Percentiles rank a stretch among this genome's conserved stretches.
These are phyloP conservation scores for Astragalus glycyphyllos DNA, from an alignment of 306 rosid genomes.

Conservation along the genomic window DNA sequence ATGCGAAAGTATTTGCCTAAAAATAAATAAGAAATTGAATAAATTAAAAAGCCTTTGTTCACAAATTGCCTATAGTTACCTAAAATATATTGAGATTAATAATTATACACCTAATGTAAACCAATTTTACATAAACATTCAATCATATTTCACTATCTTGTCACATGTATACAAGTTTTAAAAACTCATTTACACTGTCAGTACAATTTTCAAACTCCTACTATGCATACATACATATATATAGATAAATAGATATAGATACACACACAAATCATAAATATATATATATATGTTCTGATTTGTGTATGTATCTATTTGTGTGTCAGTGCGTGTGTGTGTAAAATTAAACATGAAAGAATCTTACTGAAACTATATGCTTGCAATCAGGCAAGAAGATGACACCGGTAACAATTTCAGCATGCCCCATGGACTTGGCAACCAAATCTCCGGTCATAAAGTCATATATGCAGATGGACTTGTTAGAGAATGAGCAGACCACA, in stretches of 20 bases:
- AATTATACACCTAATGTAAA: background rate
- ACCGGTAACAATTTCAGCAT: slow-evolving; percentile 84
- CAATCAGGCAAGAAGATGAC: slow-evolving; percentile 79
- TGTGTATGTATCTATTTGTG: background rate
- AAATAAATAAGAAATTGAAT: background rate
- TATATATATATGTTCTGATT: background rate
- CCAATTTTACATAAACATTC: too few relatives aligned
- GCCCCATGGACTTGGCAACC: slow-evolving; percentile 70
- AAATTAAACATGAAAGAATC: slow-evolving; percentile 43
- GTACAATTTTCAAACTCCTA: background rate
- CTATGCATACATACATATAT: background rate
- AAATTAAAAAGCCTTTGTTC: slow-evolving; percentile 29
- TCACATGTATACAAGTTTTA: background rate
- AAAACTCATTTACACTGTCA: too few relatives aligned
- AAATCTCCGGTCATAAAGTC: slow-evolving; percentile 70
- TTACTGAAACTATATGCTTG: slow-evolving; percentile 77
- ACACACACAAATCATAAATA: background rate
- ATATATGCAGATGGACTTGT: slow-evolving; percentile 70
- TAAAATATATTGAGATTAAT: background rate
- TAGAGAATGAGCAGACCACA: slow-evolving; percentile 71
- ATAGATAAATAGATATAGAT: background rate
- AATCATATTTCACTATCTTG: too few relatives aligned
- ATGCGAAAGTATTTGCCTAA: slow-evolving; percentile 6
- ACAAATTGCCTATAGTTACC: slow-evolving; percentile 24
- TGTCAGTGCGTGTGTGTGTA: background rate